These are phyloP conservation scores for Neocatenulostroma microsporum DNA, from an alignment of 2,329 filamentous ascomycete species.

Conservation along the genomic window DNA sequence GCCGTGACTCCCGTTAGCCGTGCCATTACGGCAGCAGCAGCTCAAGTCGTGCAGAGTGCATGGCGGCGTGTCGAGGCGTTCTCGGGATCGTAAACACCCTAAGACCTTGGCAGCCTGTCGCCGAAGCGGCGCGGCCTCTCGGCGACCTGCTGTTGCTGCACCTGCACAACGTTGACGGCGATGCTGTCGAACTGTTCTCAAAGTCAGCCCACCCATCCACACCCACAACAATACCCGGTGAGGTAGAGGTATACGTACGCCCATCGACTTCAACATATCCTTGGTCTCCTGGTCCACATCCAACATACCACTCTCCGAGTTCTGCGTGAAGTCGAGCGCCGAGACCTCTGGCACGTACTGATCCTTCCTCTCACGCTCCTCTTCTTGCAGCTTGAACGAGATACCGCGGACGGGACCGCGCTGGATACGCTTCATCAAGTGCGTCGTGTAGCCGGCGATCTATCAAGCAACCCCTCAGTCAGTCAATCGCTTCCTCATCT, in stretches of 20 bases:
- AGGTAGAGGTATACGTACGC: slow-evolving; percentile 87
- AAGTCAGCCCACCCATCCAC: not conserved
- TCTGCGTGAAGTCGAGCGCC: slow-evolving; percentile 95
- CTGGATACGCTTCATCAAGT: slow-evolving; percentile 98
- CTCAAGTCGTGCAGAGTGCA: not conserved
- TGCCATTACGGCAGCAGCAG: not conserved
- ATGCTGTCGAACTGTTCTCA: slow-evolving; percentile 84
- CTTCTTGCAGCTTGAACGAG: slow-evolving; percentile 99
- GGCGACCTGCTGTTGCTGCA: slow-evolving; percentile 76
- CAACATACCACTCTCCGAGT: slow-evolving; percentile 83
- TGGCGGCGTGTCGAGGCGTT: not conserved
- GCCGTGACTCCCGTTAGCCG: slow-evolving; percentile 4
- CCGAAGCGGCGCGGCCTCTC: slow-evolving; percentile 76
- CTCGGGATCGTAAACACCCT: slow-evolving; percentile 2
- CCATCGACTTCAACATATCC: slow-evolving; percentile 96
- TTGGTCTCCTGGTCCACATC: slow-evolving; percentile 97
- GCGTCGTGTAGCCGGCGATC: slow-evolving; percentile 98
- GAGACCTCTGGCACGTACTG: slow-evolving; percentile 99
- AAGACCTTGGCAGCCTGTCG: slow-evolving; percentile 45
- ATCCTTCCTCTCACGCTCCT: slow-evolving; percentile 99
- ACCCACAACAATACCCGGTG: not conserved
- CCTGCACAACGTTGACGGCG: slow-evolving; percentile 88
- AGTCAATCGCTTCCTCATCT: no score
- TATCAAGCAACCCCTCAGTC: slow-evolving; percentile 29
- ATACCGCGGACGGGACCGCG: slow-evolving; percentile 98